Evolutionary conservation across 176 grass and related monocot species (phyloP).

Genomic region (Leersia perrieri): DNA sequence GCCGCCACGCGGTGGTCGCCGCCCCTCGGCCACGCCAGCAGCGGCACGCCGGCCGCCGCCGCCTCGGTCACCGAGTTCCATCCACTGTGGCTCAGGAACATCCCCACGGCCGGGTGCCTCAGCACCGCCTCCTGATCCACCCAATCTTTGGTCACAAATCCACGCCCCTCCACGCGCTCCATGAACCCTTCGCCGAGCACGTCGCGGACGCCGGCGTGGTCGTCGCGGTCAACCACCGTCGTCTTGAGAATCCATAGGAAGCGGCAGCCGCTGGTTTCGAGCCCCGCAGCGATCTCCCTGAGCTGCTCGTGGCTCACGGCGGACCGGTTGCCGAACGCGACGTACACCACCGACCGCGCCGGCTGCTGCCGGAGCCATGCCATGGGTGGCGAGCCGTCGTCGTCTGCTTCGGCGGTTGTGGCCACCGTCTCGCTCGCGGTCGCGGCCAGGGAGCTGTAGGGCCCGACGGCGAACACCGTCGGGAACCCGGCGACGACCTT

Average conservation of each 20-base stretch:
- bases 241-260: slow-evolving; percentile 82
- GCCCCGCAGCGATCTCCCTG: slow-evolving; percentile 50
- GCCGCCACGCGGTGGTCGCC: slow-evolving; percentile 60
- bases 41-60: slow-evolving; percentile 33
- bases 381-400: not conserved
- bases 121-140: slow-evolving; percentile 66
- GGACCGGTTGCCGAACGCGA: slow-evolving; percentile 64
- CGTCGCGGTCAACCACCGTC: slow-evolving; percentile 42
- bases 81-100: slow-evolving; percentile 56
- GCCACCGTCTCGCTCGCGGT: too few species aligned
- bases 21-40: slow-evolving; percentile 47
- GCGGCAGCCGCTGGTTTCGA: slow-evolving; percentile 47
- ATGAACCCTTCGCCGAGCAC: slow-evolving; percentile 38
- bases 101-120: slow-evolving; percentile 42
- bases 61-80: slow-evolving; percentile 56
- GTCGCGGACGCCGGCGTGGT: slow-evolving; percentile 16
- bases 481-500: slow-evolving; percentile 32
- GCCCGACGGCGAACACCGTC: slow-evolving; percentile 41
- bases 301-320: slow-evolving; percentile 36
- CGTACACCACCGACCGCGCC: slow-evolving; percentile 55
- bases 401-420: too few species aligned
- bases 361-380: slow-evolving; percentile 59
- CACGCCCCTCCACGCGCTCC: slow-evolving; percentile 40
- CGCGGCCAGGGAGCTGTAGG: not conserved
- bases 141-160: slow-evolving; percentile 56